Evolutionary conservation across 2,329 filamentous ascomycete genomes (phyloP), one percentile per base, ranked within the genome.

Genomic region (Sclerotiophoma versabilis): DNA sequence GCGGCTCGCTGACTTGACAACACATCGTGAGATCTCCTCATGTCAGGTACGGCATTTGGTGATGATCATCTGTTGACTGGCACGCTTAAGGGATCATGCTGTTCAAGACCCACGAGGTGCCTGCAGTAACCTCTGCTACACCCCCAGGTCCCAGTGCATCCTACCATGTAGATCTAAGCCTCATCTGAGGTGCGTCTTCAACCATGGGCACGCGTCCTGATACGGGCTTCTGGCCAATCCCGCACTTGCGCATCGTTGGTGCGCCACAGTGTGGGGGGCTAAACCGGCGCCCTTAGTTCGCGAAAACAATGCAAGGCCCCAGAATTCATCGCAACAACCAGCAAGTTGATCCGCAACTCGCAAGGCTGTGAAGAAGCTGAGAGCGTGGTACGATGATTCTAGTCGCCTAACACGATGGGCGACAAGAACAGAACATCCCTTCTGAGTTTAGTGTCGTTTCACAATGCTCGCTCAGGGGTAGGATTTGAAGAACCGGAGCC

Each of bases 381-480:
- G 51, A 45, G 34, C 43, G 34, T 55, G 43, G 51, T 51, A 47
- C 46, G 50, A 50, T 50, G 27, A 52, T 50, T 64, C 63, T 69
- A 59, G 59, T 69, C 66, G 66, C 65, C 46, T 38, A 48, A 36
- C 32, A 41, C 33, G 25, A 59, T 65, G 62, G 68, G 68, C 68
- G 68, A 71, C 58, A 62, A 71, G 66, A 69, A 62, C 56, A 43
- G 29, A 34, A 26, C 19, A 49, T 49, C 45, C 34, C 26, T 59
- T 59, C 58, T 32, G 34, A 64, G 53, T 39, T 43, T 56, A 56
- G 53, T 47, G 46, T 43, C 39, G 71, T 74, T 73, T 74, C 71
- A 74, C 46, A 57, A 58, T 53, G 59, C 57, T 56, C 53, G 46
- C 53, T 56, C 53, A 56, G 53, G 53, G 53, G 53, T 51, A 50